Evolutionary conservation across 2,329 filamentous ascomycete genomes (phyloP).

Genomic region (Verticillium nubilum): DNA sequence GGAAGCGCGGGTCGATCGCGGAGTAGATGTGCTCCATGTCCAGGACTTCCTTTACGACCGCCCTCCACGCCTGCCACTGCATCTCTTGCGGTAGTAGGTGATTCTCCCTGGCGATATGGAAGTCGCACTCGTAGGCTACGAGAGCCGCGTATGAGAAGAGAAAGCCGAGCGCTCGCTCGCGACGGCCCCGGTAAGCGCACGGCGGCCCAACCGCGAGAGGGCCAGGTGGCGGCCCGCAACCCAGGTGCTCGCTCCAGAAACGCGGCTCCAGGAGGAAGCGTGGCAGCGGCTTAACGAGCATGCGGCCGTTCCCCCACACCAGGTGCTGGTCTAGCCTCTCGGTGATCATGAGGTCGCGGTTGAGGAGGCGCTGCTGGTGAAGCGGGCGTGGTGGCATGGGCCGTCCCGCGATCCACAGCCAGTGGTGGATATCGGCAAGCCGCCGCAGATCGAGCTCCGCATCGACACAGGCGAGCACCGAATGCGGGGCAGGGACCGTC

Average conservation of each 20-base stretch:
- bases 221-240: not conserved
- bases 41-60: conserved; percentile 29
- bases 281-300: conserved; percentile 29
- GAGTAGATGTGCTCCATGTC: conserved; percentile 41
- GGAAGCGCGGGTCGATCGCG: conserved; percentile 29
- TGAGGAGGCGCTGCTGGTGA: too few species aligned
- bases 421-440: too few species aligned
- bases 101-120: conserved; percentile 28
- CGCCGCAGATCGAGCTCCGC: too few species aligned
- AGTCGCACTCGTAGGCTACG: conserved; percentile 27
- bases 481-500: too few species aligned
- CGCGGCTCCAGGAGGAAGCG: conserved; percentile 22
- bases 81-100: conserved; percentile 27
- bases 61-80: conserved; percentile 32
- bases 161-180: conserved; percentile 27
- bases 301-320: conserved; percentile 15
- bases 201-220: not conserved
- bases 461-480: too few species aligned
- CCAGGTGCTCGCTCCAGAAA: conserved; percentile 17
- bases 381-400: too few species aligned
- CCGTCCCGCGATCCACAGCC: too few species aligned
- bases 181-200: not conserved
- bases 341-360: conserved; percentile 18
- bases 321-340: conserved; percentile 27
- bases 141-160: conserved; percentile 31